Evolutionary conservation across 2,329 filamentous ascomycete species (phyloP), one percentile per base, ranked within the genome.

Genomic region (Botrytis fabae): DNA sequence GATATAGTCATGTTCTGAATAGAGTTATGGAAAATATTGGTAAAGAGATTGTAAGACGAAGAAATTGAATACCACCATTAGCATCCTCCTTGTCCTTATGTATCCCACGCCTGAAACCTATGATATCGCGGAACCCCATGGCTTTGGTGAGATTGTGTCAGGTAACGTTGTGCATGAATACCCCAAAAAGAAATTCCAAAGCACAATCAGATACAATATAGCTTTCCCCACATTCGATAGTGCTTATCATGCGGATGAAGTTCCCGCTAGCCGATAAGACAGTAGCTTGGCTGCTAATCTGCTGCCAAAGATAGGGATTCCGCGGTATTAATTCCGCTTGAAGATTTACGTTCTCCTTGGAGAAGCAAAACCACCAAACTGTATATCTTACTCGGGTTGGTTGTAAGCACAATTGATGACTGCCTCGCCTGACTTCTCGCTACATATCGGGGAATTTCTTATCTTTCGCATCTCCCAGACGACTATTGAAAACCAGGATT

Each of bases 281-380:
- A 57, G n/a, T 57, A n/a, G n/a, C n/a, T 57, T 40, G 60, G 35
- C 22, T 62, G 35, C n/a, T 54, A n/a, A 54, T 7, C 14, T 28
- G 18, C 51, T 5, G 51, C n/a, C n/a, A 9, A 62, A n/a, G n/a
- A 62, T 18, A n/a, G 35, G 4, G 6, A 16, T 61, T 10, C 20
- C 16, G 46, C 64, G 64, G 46, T 25, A n/a, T 16, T 54, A 54
- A 68, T 68, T 68, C 64, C 64, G 64, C 46, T 20, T 32, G 16
- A 40, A 40, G 16, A n/a, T 40, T n/a, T 42, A n/a, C 38, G 0
- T 38, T 40, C 60, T 61, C 38, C 35, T 35, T 61, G 22, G 16
- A 59, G 9, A 32, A 35, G n/a, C 9, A 60, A 22, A 22, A 35
- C 32, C 22, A 18, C 9, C 35, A 22, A 22, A 35, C 35, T 35